Evolutionary conservation across 345 rosid species (phyloP), one percentile per base, ranked within the genome.

Genomic region (Nephelium lappaceum): DNA sequence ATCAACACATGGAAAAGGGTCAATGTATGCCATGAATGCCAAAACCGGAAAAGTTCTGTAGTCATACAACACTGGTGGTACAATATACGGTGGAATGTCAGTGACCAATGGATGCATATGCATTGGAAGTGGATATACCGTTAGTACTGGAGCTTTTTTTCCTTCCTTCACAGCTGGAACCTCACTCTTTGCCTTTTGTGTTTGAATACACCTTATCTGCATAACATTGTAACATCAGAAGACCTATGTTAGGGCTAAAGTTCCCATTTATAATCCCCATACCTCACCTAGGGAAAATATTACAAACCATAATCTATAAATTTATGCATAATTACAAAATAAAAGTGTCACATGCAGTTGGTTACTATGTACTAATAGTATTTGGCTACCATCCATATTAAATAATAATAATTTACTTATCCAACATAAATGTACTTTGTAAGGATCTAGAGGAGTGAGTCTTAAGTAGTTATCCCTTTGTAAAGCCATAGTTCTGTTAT

Each of bases 71-170:
- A 81, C 79, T 5, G 77, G 76, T 9, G 82, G 73, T 5, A 71
- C 82, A 1, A 8, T 84, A 4, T 76, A 19, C n/a, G 81, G 80
- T 43, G 84, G 84, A 0, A n/a, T 58, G 7, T 81, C 81, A 15
- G 76, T 81, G 27, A 75, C 81, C 64, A 57, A 79, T 67, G 82
- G 86, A 6, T 84, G 82, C 53, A 36, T 75, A 62, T 81, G 61
- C 12, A 14, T 76, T 21, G 86, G 82, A 3, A 70, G 62, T 45
- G 84, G 82, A 14, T 78, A 67, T 60, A 80, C n/a, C 19, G 76
- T 45, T 18, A 19, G 58, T 21, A 0, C 65, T 27, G 83, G 83
- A 38, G 8, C 16, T n/a, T 14, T 19, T 2, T 19, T n/a, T 15
- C 63, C 81, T 55, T 3, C 8, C 67, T 69, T 47, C 69, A 83